Conservation (phyloP, 345 rosid species). For the Leavenworthia alabamica region DNA sequence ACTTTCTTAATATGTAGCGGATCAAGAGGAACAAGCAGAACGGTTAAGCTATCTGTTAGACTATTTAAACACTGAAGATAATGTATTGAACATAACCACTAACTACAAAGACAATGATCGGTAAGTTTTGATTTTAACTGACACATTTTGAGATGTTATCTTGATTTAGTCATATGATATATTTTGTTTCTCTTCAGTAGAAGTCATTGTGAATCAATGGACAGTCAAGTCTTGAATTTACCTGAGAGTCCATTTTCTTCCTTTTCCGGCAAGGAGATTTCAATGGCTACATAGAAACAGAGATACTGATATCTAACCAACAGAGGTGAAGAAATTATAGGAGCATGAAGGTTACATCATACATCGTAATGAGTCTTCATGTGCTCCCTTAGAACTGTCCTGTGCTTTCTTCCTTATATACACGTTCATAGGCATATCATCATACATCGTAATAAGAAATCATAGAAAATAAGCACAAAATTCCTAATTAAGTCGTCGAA, state of each 20-base stretch:
- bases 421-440: no score
- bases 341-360: no score
- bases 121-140: constrained; percentile 33
- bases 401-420: no score
- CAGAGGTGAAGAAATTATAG: constrained; percentile 17
- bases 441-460: no score
- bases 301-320: constrained; percentile 21
- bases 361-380: no score
- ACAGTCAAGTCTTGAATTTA: constrained; percentile 59
- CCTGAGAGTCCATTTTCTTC: constrained; percentile 93
- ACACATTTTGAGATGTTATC: neutral
- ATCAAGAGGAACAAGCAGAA: constrained; percentile 44
- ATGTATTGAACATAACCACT: constrained; percentile 34
- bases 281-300: constrained; percentile 54
- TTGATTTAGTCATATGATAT: neutral
- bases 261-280: constrained; percentile 49
- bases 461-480: no score
- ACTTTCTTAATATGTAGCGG: constrained; percentile 15
- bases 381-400: no score
- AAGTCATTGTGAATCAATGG: constrained; percentile 22
- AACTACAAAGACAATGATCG: constrained; percentile 56
- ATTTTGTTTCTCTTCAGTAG: neutral
- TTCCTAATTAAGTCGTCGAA: no score
- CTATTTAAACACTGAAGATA: constrained; percentile 49
- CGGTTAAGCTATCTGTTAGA: constrained; percentile 50